Percentiles rank a stretch among this genome's conserved stretches.
Evolutionary conservation across 106 monocot species (phyloP).

Genomic region (Hemerocallis citrina): DNA sequence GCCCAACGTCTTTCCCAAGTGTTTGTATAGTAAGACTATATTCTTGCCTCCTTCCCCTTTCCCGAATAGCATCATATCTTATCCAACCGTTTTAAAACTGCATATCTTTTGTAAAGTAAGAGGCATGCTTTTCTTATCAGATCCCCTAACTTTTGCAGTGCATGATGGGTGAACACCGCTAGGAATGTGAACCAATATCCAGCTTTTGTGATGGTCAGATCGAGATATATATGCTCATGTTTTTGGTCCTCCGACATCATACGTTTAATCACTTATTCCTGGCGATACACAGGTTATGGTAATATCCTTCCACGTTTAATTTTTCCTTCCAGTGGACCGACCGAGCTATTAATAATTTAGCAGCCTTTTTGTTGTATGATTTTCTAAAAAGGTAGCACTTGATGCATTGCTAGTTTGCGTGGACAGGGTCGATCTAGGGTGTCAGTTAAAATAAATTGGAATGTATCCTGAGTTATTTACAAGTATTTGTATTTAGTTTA

Average conservation of each 20-base stretch:
- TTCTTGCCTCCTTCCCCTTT: not conserved
- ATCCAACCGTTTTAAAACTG: slow-evolving; percentile 4
- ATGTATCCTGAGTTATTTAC: no score
- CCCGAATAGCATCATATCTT: slow-evolving; percentile 15
- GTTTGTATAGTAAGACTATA: slow-evolving; percentile 2
- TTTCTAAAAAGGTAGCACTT: not conserved
- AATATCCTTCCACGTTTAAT: no score
- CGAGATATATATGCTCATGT: not conserved
- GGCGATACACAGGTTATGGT: no score
- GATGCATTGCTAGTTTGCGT: no score
- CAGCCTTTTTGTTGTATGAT: no score
- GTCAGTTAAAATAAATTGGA: no score
- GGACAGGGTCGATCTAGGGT: no score
- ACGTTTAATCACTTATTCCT: not conserved
- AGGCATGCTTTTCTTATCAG: slow-evolving; percentile 1
- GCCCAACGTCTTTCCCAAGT: slow-evolving; percentile 5
- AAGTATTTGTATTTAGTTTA: not conserved
- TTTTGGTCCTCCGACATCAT: slow-evolving; percentile 6
- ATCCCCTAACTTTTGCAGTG: not conserved
- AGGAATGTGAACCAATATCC: not conserved
- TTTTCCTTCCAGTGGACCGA: no score
- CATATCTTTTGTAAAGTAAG: slow-evolving; percentile 8
- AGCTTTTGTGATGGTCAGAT: slow-evolving; percentile 1
- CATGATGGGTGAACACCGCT: not conserved
- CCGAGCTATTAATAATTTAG: no score